phyloP scores from a whole-genome alignment of 2,329 filamentous ascomycete genomes.

The Sclerotinia sclerotiorum region DNA sequence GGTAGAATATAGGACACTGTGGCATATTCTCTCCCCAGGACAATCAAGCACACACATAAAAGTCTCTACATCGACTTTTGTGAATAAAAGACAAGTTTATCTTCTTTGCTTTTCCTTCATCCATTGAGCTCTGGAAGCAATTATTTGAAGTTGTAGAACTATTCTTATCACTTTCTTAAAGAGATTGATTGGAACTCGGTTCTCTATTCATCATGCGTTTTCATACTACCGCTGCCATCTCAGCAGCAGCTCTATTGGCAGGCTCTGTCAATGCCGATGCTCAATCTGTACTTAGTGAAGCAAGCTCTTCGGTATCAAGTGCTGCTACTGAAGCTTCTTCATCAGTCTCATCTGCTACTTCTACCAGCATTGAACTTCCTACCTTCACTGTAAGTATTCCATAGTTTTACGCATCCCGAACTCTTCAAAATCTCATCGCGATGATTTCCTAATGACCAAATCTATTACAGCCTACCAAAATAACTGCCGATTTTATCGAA shows the following conservation, averaged over 20 bases:
- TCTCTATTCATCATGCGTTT: constrained; percentile 66
- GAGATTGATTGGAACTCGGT: constrained; percentile 30
- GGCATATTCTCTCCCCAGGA: constrained; percentile 25
- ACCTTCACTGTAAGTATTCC: constrained; percentile 75
- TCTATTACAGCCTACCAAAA: constrained; percentile 66
- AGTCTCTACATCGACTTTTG: constrained; percentile 9
- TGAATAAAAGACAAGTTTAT: neutral
- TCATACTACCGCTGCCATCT: constrained; percentile 72
- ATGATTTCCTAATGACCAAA: constrained; percentile 22
- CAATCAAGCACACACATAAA: constrained; percentile 22
- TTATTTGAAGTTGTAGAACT: constrained; percentile 27
- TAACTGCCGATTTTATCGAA: constrained; percentile 95
- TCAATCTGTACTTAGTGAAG: constrained; percentile 55
- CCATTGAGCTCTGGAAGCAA: constrained; percentile 38
- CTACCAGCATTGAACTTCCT: constrained; percentile 65
- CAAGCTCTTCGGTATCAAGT: constrained; percentile 43
- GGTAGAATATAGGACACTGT: constrained; percentile 24
- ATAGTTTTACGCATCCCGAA: constrained; percentile 31
- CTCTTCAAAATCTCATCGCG: neutral
- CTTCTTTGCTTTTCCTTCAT: constrained; percentile 26
- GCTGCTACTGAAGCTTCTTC: constrained; percentile 43
- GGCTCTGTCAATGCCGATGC: constrained; percentile 67
- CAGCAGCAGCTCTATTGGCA: constrained; percentile 72
- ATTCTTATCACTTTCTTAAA: constrained; percentile 26
- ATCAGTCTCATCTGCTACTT: constrained; percentile 47